Evolutionary conservation across 805 yeast species (phyloP).

Genomic region (Yarrowia deformans): DNA sequence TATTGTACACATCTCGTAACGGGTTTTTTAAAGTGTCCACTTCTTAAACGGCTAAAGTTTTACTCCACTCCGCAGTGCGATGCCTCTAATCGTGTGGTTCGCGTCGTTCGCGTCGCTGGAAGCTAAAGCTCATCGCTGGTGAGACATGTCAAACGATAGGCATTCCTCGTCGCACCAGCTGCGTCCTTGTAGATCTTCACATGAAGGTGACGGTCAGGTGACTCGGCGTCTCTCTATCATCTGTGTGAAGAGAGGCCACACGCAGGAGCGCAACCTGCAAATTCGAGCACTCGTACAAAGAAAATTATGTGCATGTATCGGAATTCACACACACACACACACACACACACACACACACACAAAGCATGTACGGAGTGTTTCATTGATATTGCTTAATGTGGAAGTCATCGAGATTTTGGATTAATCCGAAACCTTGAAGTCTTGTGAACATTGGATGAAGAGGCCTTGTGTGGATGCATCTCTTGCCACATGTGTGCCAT

Average conservation of each 20-base stretch:
- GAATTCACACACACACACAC: no score
- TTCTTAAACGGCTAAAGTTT: background rate
- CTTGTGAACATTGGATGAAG: background rate
- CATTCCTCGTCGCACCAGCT: background rate
- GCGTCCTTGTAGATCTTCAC: background rate
- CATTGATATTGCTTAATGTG: constrained; percentile 25
- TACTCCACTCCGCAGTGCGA: background rate
- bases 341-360: background rate
- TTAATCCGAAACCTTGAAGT: constrained; percentile 1
- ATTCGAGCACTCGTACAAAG: background rate
- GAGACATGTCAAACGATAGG: background rate
- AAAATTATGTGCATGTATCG: no score
- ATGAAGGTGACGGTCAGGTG: background rate
- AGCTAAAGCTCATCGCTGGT: background rate
- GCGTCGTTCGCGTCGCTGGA: background rate
- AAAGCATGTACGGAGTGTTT: background rate
- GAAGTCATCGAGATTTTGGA: constrained; percentile 2
- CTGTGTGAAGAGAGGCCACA: no score
- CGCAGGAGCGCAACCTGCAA: no score
- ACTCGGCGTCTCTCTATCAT: no score
- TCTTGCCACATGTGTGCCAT: constrained; percentile 5
- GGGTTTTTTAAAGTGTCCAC: background rate
- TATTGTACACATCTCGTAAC: background rate
- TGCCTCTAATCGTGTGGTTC: no score
- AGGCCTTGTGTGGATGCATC: background rate